Evolutionary conservation across 2,329 filamentous ascomycete species (phyloP).

Genomic region (Aspergillus floridensis): DNA sequence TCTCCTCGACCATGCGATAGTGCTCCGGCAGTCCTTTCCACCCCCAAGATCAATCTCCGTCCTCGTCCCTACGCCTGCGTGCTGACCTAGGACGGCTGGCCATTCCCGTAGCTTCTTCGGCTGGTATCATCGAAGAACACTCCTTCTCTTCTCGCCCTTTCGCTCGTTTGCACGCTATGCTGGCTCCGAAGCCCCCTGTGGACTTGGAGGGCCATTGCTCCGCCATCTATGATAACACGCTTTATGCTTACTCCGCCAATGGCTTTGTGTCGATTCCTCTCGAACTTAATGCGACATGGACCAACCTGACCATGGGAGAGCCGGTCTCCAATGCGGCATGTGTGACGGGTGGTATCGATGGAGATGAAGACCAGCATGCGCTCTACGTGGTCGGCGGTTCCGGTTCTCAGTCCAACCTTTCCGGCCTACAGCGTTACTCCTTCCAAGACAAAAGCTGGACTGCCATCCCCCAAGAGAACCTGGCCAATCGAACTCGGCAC

Average conservation of each 20-base stretch:
- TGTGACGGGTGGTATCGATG: constrained; percentile 63
- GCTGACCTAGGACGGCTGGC: constrained; percentile 26
- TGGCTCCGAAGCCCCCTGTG: constrained; percentile 66
- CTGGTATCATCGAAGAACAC: constrained; percentile 28
- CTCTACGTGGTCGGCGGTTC: constrained; percentile 81
- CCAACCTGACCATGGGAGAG: constrained; percentile 61
- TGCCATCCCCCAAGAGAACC: constrained; percentile 53
- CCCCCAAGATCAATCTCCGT: constrained; percentile 13
- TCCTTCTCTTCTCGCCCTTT: constrained; percentile 5
- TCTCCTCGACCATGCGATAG: constrained; percentile 32
- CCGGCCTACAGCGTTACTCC: constrained; percentile 70
- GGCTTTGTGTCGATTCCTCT: constrained; percentile 74
- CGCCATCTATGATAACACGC: constrained; percentile 72
- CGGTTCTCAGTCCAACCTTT: constrained; percentile 57
- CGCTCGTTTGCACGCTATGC: constrained; percentile 53
- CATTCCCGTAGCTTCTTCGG: constrained; percentile 26
- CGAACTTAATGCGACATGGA: constrained; percentile 69
- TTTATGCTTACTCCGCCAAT: constrained; percentile 76
- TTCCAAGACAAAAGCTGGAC: constrained; percentile 60
- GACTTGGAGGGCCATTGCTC: constrained; percentile 77
- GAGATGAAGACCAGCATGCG: constrained; percentile 57
- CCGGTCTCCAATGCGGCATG: constrained; percentile 74
- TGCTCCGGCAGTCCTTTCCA: constrained; percentile 35
- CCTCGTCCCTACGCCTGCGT: constrained; percentile 13
- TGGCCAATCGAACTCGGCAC: constrained; percentile 71